Base-by-base conservation (phyloP, 495 filamentous ascomycete genomes). In the Penicillium atrosanguineum region DNA sequence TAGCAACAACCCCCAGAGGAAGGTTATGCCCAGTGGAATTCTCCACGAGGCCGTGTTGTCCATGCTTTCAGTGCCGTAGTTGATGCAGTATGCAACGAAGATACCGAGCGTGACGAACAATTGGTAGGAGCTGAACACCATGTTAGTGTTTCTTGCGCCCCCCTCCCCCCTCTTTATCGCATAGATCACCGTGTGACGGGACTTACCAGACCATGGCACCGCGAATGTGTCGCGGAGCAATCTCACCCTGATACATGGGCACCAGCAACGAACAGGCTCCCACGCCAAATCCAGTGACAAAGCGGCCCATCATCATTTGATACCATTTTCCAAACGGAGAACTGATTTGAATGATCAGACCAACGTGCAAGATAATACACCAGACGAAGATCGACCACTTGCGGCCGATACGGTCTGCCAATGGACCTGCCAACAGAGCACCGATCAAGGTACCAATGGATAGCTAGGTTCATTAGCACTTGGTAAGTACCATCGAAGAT, bases 21-120 rank as follows among this genome's bases (percentile, higher is more conserved):
- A 86, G 1, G 86, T 83, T 19, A 94, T 72, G 7, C 87, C 89
- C 68, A 87, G 87, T 19, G 88, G 80, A 41, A 95, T 88, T 34
- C 87, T 74, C 87, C 90, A 94, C 18, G 85, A 83, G 16, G 72
- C 79, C 6, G 79, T 71, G 47, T 57, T 62, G 3, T 48, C 37
- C 12, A 63, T 61, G 3, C 47, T 60, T 41, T 83, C 75, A 5
- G 89, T 90, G 25, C 87, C 89, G 57, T 75, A 93, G 61, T 93
- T 90, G 71, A 93, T 83, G 70, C 86, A 85, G 62, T 89, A 81
- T 46, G 88, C 86, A 7, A 84, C 75, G 69, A 90, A 89, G 59
- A 93, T 94, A 34, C 90, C 90, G 42, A 90, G 69, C 0, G 90
- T 93, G 67, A 95, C 87, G 73, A 93, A 90, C 6, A 94, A 77